These are phyloP conservation scores for Margaritispora aquatica DNA, from an alignment of 495 filamentous ascomycete genomes.

Conservation along the genomic window DNA sequence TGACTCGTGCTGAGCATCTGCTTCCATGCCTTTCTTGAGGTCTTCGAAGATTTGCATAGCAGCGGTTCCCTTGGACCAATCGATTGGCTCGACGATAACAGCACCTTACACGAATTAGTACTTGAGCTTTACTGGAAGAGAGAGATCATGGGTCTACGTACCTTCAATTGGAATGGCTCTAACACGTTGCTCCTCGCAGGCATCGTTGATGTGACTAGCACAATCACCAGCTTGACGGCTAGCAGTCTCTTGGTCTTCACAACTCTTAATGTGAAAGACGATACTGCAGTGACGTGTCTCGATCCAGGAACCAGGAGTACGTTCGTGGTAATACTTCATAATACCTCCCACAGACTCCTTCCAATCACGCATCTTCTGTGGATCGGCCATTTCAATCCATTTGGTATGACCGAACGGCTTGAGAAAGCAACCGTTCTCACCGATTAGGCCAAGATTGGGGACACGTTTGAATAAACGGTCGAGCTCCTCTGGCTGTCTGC, in stretches of 20 bases:
- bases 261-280: slow-evolving; percentile 79
- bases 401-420: slow-evolving; percentile 56
- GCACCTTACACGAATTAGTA: slow-evolving; percentile 32
- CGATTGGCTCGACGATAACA: slow-evolving; percentile 71
- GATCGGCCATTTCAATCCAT: slow-evolving; percentile 72
- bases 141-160: not conserved
- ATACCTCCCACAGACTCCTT: slow-evolving; percentile 71
- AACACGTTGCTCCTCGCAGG: slow-evolving; percentile 72
- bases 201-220: slow-evolving; percentile 89
- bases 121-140: not conserved
- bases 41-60: slow-evolving; percentile 62
- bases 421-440: slow-evolving; percentile 88
- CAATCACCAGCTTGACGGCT: slow-evolving; percentile 75
- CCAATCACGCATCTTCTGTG: slow-evolving; percentile 60
- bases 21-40: slow-evolving; percentile 35
- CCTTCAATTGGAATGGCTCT: slow-evolving; percentile 76
- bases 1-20: slow-evolving; percentile 32
- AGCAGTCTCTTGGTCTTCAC: slow-evolving; percentile 67
- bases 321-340: slow-evolving; percentile 79
- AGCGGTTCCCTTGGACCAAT: slow-evolving; percentile 81
- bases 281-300: slow-evolving; percentile 82
- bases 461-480: slow-evolving; percentile 76
- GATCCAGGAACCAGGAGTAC: slow-evolving; percentile 78
- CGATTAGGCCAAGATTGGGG: slow-evolving; percentile 74
- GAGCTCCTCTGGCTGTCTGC: slow-evolving; percentile 77